These are phyloP conservation scores for Suhomyces bokatorum DNA, from an alignment of 1,139 yeast species.

Conservation along the genomic window DNA sequence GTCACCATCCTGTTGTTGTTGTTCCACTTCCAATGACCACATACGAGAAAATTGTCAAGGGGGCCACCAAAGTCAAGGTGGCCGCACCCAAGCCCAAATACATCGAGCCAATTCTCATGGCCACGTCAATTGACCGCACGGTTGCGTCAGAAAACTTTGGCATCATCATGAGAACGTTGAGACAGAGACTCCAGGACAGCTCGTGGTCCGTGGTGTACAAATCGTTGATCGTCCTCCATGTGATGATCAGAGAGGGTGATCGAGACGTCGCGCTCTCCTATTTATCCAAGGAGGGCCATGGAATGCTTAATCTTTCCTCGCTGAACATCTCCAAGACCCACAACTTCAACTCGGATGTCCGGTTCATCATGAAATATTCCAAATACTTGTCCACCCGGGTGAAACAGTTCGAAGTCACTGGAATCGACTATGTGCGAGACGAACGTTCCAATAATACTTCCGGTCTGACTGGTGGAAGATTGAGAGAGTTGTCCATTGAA, in stretches of 20 bases:
- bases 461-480: conserved; percentile 59
- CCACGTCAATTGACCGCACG: conserved; percentile 54
- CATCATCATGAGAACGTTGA: conserved; percentile 66
- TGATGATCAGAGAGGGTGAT: conserved; percentile 92
- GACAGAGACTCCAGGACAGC: conserved; percentile 63
- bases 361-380: conserved; percentile 66
- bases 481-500: conserved; percentile 66
- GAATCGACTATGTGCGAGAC: conserved; percentile 77
- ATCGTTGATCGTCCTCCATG: conserved; percentile 78
- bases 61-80: conserved; percentile 58
- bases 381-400: conserved; percentile 71
- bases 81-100: conserved; percentile 99
- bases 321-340: conserved; percentile 32
- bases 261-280: conserved; percentile 66
- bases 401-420: conserved; percentile 62
- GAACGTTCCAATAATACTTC: conserved; percentile 52
- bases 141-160: conserved; percentile 57
- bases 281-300: conserved; percentile 55
- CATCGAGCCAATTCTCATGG: conserved; percentile 85
- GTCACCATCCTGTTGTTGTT: not conserved
- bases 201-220: conserved; percentile 93
- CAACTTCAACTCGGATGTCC: conserved; percentile 52
- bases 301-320: conserved; percentile 52
- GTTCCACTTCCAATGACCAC: conserved; percentile 37
- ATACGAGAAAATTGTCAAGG: conserved; percentile 48